Evolutionary conservation across 2,329 filamentous ascomycete genomes (phyloP).

Genomic region (Alternaria sp.): DNA sequence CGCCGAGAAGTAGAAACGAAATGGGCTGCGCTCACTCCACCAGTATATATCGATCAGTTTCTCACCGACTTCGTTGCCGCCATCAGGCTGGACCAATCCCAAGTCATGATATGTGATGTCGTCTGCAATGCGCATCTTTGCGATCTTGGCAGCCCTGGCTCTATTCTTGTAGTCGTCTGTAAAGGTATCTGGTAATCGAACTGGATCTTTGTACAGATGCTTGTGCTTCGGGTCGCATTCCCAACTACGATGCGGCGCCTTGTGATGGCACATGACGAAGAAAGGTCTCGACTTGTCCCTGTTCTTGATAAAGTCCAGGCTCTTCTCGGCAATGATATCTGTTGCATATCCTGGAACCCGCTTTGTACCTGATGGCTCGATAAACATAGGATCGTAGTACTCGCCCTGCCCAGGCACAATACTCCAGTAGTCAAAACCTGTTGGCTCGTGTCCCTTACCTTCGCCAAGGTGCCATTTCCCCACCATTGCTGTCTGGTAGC

Average conservation of each 20-base stretch:
- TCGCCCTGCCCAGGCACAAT: slow-evolving; percentile 63
- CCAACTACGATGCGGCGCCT: slow-evolving; percentile 64
- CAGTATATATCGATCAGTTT: slow-evolving; percentile 26
- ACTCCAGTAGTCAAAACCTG: slow-evolving; percentile 58
- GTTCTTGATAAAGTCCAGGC: slow-evolving; percentile 38
- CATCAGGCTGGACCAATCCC: slow-evolving; percentile 63
- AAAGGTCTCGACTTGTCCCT: slow-evolving; percentile 54
- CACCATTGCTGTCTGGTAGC: slow-evolving; percentile 63
- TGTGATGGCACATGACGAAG: slow-evolving; percentile 67
- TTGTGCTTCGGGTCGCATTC: slow-evolving; percentile 62
- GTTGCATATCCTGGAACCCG: slow-evolving; percentile 59
- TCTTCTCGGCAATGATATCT: slow-evolving; percentile 63
- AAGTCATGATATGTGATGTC: slow-evolving; percentile 62
- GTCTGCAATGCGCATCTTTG: slow-evolving; percentile 63
- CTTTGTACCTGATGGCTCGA: slow-evolving; percentile 50
- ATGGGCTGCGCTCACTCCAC: not conserved
- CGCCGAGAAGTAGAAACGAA: not conserved
- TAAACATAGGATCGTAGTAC: slow-evolving; percentile 62
- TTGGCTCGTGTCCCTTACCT: slow-evolving; percentile 57
- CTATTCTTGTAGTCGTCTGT: slow-evolving; percentile 65
- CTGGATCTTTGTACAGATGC: slow-evolving; percentile 57
- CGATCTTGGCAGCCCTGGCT: slow-evolving; percentile 59
- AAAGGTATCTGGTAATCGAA: slow-evolving; percentile 62
- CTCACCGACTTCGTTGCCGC: slow-evolving; percentile 54
- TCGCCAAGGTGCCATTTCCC: slow-evolving; percentile 66